These are phyloP conservation scores for Posidonia oceanica DNA, from an alignment of 116 monocot genomes.

Conservation along the genomic window DNA sequence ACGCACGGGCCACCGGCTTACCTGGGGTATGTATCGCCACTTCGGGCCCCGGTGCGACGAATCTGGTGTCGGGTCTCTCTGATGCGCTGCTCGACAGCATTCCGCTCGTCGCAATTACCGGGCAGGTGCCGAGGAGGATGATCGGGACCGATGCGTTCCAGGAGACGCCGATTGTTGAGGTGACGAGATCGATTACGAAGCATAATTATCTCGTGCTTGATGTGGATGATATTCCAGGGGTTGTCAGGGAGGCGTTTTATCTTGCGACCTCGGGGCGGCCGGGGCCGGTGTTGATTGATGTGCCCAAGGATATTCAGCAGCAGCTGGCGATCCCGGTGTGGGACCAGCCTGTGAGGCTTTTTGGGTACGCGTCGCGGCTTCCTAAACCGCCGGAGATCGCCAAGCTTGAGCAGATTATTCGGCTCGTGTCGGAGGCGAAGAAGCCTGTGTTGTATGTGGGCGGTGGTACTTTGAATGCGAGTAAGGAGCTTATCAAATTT, in stretches of 20 bases:
- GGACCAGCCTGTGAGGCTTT: slow-evolving; percentile 20
- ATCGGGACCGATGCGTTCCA: slow-evolving; percentile 30
- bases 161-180: slow-evolving; percentile 26
- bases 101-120: slow-evolving; percentile 24
- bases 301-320: slow-evolving; percentile 22
- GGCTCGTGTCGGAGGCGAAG: slow-evolving; percentile 39
- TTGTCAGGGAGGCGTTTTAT: slow-evolving; percentile 20
- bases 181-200: slow-evolving; percentile 21
- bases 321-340: slow-evolving; percentile 16
- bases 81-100: slow-evolving; percentile 23
- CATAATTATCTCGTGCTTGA: slow-evolving; percentile 22
- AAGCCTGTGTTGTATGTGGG: slow-evolving; percentile 66
- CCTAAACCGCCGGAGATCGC: slow-evolving; percentile 26
- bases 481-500: slow-evolving; percentile 40
- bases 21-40: slow-evolving; percentile 26
- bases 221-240: slow-evolving; percentile 20
- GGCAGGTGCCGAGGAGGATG: slow-evolving; percentile 22
- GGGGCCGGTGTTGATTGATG: slow-evolving; percentile 23
- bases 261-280: slow-evolving; percentile 25
- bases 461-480: slow-evolving; percentile 45
- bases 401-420: slow-evolving; percentile 38
- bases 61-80: slow-evolving; percentile 20
- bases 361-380: slow-evolving; percentile 42
- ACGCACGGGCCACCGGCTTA: slow-evolving; percentile 21
- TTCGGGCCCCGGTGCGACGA: slow-evolving; percentile 27